Evolutionary conservation across 768 basidiomycete species (phyloP).

Genomic region (Hortiboletus flavorubellus): DNA sequence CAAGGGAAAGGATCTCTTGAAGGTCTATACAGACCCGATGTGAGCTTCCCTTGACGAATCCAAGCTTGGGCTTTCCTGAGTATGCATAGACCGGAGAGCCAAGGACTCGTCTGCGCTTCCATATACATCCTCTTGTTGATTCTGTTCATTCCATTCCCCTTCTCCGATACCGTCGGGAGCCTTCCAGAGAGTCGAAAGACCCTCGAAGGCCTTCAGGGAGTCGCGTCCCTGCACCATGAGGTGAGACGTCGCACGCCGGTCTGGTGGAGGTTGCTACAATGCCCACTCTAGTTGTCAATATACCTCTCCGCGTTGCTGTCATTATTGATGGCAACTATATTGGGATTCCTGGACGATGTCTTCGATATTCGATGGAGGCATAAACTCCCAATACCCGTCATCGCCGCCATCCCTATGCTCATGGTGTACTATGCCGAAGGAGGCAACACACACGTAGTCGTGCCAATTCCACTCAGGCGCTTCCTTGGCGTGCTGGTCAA

Average conservation of each 20-base stretch:
- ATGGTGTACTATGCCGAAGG: slow-evolving; percentile 96
- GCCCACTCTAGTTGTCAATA: slow-evolving; percentile 63
- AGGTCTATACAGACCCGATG: slow-evolving; percentile 72
- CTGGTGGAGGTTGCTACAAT: not conserved
- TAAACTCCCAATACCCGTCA: slow-evolving; percentile 94
- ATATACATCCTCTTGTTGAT: slow-evolving; percentile 86
- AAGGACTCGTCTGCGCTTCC: slow-evolving; percentile 86
- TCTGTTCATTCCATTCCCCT: slow-evolving; percentile 94
- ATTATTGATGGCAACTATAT: slow-evolving; percentile 84
- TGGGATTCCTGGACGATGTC: slow-evolving; percentile 95
- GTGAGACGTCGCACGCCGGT: slow-evolving; percentile 37
- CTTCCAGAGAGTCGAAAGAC: slow-evolving; percentile 41
- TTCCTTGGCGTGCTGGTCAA: slow-evolving; percentile 80
- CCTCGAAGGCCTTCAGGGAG: slow-evolving; percentile 42
- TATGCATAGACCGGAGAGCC: slow-evolving; percentile 80
- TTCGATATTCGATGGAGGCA: slow-evolving; percentile 99
- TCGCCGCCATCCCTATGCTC: slow-evolving; percentile 90
- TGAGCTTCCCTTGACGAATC: slow-evolving; percentile 33
- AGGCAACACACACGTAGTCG: slow-evolving; percentile 90
- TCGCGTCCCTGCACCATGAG: slow-evolving; percentile 71
- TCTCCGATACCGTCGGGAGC: slow-evolving; percentile 64
- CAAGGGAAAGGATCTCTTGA: slow-evolving; percentile 84
- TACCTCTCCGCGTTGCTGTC: slow-evolving; percentile 94
- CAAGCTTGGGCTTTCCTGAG: not conserved
- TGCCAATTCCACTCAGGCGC: slow-evolving; percentile 77